These are phyloP conservation scores for Ettlia oleoabundans DNA, from an alignment of 139 green algal genomes.

Conservation along the genomic window DNA sequence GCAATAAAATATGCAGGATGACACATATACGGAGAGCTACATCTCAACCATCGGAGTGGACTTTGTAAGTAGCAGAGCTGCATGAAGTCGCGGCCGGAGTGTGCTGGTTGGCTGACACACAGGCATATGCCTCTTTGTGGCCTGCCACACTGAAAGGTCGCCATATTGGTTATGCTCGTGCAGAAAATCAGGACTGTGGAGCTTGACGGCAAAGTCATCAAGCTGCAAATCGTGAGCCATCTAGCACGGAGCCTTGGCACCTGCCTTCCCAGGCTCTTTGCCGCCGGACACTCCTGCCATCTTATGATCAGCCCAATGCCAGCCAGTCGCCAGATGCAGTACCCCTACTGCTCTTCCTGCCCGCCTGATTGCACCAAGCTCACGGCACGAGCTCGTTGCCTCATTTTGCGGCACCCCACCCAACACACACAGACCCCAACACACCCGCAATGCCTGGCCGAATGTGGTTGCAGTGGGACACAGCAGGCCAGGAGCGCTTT, in stretches of 20 bases:
- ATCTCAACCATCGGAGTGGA: slow-evolving; percentile 99
- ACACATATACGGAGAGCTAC: slow-evolving; percentile 99
- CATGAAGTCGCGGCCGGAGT: no score
- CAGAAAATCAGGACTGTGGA: slow-evolving; percentile 99
- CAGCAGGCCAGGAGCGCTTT: slow-evolving; percentile 98
- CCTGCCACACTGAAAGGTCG: no score
- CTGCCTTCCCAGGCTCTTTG: no score
- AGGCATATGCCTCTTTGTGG: no score
- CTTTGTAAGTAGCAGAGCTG: slow-evolving; percentile 94
- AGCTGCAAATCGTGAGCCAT: slow-evolving; percentile 98
- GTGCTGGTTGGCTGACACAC: no score
- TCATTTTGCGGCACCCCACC: neutral
- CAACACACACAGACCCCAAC: no score
- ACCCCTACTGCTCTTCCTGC: neutral
- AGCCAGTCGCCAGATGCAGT: no score
- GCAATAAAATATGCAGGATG: slow-evolving; percentile 83
- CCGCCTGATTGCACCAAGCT: no score
- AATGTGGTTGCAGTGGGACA: slow-evolving; percentile 99
- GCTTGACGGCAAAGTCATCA: slow-evolving; percentile 99
- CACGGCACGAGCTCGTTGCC: neutral
- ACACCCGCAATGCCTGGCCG: no score
- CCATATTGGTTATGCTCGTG: slow-evolving; percentile 25
- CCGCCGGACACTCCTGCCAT: no score
- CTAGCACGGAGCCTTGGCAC: no score
- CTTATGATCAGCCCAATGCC: no score